Percentiles rank a stretch among this genome's conserved stretches.
phyloP scores from a whole-genome alignment of 2,329 filamentous ascomycete genomes.

The Pyrenophora seminiperda region DNA sequence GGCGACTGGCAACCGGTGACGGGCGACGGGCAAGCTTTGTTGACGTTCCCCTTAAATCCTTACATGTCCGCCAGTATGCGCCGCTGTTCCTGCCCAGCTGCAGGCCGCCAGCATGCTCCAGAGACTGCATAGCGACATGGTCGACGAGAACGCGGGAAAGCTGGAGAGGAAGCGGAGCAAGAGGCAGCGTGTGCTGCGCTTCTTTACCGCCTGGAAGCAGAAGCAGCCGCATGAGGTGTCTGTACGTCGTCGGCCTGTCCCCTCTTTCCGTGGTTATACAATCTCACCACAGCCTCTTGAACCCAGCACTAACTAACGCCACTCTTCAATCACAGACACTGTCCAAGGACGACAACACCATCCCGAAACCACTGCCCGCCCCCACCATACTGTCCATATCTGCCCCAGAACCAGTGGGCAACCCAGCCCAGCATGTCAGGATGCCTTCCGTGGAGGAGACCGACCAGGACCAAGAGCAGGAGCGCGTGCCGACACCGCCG shows the following conservation, averaged over 20 bases:
- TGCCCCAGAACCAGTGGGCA: slow-evolving; percentile 14
- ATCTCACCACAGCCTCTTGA: slow-evolving; percentile 1
- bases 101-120: slow-evolving; percentile 36
- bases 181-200: slow-evolving; percentile 37
- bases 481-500: slow-evolving; percentile 18
- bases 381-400: slow-evolving; percentile 10
- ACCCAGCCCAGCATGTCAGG: slow-evolving; percentile 18
- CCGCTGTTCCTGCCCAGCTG: slow-evolving; percentile 16
- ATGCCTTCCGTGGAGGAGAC: slow-evolving; percentile 14
- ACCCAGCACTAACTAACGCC: slow-evolving; percentile 27
- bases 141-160: slow-evolving; percentile 26
- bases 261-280: background rate
- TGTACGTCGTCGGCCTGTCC: slow-evolving; percentile 23
- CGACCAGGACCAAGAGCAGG: slow-evolving; percentile 14
- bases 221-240: slow-evolving; percentile 25
- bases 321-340: slow-evolving; percentile 24
- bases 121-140: slow-evolving; percentile 31
- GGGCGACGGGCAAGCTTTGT: slow-evolving; percentile 20
- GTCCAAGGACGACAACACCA: slow-evolving; percentile 10
- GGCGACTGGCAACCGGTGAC: slow-evolving; percentile 20
- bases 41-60: slow-evolving; percentile 24
- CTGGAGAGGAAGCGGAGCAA: slow-evolving; percentile 36
- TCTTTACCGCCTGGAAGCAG: slow-evolving; percentile 39
- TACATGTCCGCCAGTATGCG: slow-evolving; percentile 31
- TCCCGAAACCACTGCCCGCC: slow-evolving; percentile 17